Conservation (phyloP, 2,329 filamentous ascomycete genomes). For the Cladosporium austrohemisphaericum region DNA sequence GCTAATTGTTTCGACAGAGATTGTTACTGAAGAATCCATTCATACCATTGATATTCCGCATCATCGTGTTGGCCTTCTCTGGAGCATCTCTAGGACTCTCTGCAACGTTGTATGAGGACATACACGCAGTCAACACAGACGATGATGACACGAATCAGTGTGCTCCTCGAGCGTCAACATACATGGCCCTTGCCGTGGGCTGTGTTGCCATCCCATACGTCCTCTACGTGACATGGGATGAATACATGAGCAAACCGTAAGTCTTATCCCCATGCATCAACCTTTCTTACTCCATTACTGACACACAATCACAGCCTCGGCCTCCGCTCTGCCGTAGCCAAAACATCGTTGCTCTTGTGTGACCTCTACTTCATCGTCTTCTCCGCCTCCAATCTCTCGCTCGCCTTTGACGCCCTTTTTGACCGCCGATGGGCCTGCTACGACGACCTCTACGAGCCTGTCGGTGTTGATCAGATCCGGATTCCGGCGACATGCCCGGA, state of each 20-base stretch:
- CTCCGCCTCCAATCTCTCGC: constrained; percentile 84
- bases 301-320: constrained; percentile 53
- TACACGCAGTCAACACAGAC: constrained; percentile 36
- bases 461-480: constrained; percentile 19
- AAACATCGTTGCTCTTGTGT: constrained; percentile 83
- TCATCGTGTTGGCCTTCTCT: constrained; percentile 79
- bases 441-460: constrained; percentile 21
- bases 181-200: constrained; percentile 87
- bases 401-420: constrained; percentile 80
- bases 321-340: constrained; percentile 75
- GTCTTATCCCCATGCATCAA: constrained; percentile 18
- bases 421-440: constrained; percentile 55
- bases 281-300: neutral
- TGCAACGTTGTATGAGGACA: constrained; percentile 62
- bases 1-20: constrained; percentile 36
- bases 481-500: constrained; percentile 33
- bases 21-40: constrained; percentile 75
- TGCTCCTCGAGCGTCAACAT: constrained; percentile 58
- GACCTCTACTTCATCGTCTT: constrained; percentile 98
- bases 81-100: constrained; percentile 76
- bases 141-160: constrained; percentile 34
- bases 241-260: constrained; percentile 84
- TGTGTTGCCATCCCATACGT: constrained; percentile 85
- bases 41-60: constrained; percentile 77
- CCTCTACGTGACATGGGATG: constrained; percentile 90